phyloP scores from a whole-genome alignment of 192 early-diverging fungal genomes.

The Coemansia sp. region DNA sequence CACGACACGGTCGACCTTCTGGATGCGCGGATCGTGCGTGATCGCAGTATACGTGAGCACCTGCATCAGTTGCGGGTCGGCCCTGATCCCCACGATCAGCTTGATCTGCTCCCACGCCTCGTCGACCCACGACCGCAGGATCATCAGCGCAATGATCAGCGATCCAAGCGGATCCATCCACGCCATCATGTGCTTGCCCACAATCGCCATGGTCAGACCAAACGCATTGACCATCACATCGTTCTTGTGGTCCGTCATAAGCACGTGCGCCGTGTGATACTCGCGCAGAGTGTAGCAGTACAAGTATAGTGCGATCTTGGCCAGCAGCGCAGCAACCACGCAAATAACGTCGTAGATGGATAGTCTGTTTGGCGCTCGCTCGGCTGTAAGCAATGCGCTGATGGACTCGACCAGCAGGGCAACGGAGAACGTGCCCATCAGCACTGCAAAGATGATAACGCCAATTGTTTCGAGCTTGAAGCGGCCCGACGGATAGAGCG shows the following conservation, averaged over 20 bases:
- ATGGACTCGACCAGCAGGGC: conserved; percentile 70
- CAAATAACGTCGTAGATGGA: conserved; percentile 54
- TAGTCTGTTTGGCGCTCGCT: conserved; percentile 54
- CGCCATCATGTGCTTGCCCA: conserved; percentile 58
- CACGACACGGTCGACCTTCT: conserved; percentile 75
- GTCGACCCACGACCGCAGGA: conserved; percentile 65
- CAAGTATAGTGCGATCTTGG: conserved; percentile 65
- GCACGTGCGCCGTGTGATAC: conserved; percentile 59
- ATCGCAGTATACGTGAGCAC: conserved; percentile 83
- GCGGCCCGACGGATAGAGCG: conserved; percentile 76
- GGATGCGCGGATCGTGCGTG: conserved; percentile 67
- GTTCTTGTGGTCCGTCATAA: conserved; percentile 75
- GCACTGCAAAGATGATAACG: conserved; percentile 74
- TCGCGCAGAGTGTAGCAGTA: conserved; percentile 68
- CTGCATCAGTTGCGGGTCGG: conserved; percentile 78
- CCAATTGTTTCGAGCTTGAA: conserved; percentile 76
- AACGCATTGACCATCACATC: conserved; percentile 74
- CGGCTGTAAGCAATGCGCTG: conserved; percentile 55
- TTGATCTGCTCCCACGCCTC: conserved; percentile 75
- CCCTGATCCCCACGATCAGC: conserved; percentile 79
- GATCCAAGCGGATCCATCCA: conserved; percentile 78
- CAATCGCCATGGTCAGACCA: conserved; percentile 66
- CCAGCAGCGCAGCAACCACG: conserved; percentile 59
- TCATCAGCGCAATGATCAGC: conserved; percentile 68
- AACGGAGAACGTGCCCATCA: conserved; percentile 76